phyloP scores from a whole-genome alignment of 106 monocot species.

The Narthecium ossifragum region DNA sequence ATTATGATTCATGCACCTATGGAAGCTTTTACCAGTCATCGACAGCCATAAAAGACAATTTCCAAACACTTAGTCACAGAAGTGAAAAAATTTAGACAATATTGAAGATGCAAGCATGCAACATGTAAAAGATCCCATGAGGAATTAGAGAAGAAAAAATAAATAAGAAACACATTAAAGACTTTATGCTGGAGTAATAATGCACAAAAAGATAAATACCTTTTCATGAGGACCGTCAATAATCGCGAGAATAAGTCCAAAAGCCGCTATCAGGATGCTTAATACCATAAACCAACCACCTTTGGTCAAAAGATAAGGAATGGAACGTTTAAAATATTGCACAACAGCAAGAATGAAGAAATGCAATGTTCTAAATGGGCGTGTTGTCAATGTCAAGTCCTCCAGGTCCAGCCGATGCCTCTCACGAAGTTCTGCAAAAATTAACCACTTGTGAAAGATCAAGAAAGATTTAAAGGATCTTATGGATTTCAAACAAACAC shows the following conservation, averaged over 20 bases:
- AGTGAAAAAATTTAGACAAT: no score
- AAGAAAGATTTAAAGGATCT: neutral
- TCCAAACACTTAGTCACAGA: no score
- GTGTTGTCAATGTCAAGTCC: constrained; percentile 62
- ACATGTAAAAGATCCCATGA: no score
- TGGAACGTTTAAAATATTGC: constrained; percentile 29
- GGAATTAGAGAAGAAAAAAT: no score
- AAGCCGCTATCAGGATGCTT: constrained; percentile 18
- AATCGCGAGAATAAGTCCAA: constrained; percentile 31
- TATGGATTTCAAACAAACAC: neutral
- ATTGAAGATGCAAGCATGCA: no score
- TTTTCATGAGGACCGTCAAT: constrained; percentile 64
- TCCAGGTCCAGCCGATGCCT: constrained; percentile 53
- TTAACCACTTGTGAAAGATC: neutral
- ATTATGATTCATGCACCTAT: no score
- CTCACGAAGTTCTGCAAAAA: constrained; percentile 54
- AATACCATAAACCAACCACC: constrained; percentile 30
- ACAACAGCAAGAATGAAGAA: constrained; percentile 49
- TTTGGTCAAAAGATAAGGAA: constrained; percentile 41
- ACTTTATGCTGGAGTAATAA: no score
- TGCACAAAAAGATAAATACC: constrained; percentile 33
- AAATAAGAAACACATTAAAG: no score
- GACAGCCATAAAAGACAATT: no score
- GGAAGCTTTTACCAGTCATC: no score
- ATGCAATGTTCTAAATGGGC: constrained; percentile 52